Evolutionary conservation across 202 grass and related monocot genomes (phyloP).

Genomic region (Saccharum hybrid): DNA sequence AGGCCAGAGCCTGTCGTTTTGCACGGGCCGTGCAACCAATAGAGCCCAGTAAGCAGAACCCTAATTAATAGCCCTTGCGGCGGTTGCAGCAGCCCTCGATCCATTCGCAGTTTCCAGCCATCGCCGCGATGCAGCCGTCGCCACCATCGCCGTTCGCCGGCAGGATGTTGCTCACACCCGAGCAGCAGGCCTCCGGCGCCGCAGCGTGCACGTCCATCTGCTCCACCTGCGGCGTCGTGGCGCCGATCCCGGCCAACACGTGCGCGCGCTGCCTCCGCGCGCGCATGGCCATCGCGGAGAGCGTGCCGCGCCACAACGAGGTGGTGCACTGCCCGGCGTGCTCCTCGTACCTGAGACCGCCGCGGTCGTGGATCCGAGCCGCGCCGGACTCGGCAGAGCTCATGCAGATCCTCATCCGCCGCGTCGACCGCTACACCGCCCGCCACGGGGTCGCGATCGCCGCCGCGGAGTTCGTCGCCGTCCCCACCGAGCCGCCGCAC

Average conservation of each 20-base stretch:
- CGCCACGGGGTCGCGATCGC: conserved; percentile 16
- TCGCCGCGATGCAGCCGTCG: not conserved
- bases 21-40: not conserved
- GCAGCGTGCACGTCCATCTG: no score
- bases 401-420: conserved; percentile 46
- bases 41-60: not conserved
- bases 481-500: conserved; percentile 50
- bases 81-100: not conserved
- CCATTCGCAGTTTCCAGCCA: not conserved
- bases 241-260: conserved; percentile 50
- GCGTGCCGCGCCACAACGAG: conserved; percentile 33
- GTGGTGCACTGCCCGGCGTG: conserved; percentile 50
- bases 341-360: conserved; percentile 47
- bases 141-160: not conserved
- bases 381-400: conserved; percentile 39
- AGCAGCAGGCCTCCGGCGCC: not conserved
- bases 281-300: conserved; percentile 38
- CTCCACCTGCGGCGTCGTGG: no score
- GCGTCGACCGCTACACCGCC: conserved; percentile 28
- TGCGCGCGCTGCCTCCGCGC: no score
- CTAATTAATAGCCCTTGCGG: not conserved
- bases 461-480: conserved; percentile 54
- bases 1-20: not conserved
- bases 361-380: conserved; percentile 46
- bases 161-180: conserved; percentile 38